phyloP scores from a whole-genome alignment of 1,284 basidiomycete species.

The Agroathelia rolfsii region DNA sequence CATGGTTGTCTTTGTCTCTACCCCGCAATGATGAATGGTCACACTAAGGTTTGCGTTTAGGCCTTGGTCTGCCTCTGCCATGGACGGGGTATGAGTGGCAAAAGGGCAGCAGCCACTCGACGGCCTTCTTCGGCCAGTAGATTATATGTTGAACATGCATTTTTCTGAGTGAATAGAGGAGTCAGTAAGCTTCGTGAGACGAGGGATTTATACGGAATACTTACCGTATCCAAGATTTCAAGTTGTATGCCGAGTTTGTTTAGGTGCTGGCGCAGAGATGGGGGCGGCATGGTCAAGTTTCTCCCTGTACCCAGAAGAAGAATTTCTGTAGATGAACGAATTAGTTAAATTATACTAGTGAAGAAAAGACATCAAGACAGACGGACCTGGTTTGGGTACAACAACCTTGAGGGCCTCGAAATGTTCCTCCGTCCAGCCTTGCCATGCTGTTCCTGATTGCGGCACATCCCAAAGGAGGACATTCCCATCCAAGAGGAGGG shows the following conservation, averaged over 20 bases:
- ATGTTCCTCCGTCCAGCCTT: slow-evolving; percentile 62
- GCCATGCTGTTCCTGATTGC: slow-evolving; percentile 40
- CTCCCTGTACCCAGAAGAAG: slow-evolving; percentile 83
- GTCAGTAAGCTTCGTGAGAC: slow-evolving; percentile 3
- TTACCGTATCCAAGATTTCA: slow-evolving; percentile 90
- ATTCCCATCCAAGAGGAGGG: slow-evolving; percentile 78
- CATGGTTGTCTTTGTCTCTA: too few relatives aligned
- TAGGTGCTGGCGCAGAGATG: slow-evolving; percentile 57
- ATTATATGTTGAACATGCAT: slow-evolving; percentile 93
- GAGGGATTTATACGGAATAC: slow-evolving; percentile 19
- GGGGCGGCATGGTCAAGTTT: slow-evolving; percentile 63
- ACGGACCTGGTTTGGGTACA: slow-evolving; percentile 77
- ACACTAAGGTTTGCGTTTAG: slow-evolving; percentile 7
- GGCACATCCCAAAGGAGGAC: slow-evolving; percentile 90
- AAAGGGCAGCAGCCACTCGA: slow-evolving; percentile 80
- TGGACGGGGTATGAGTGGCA: slow-evolving; percentile 47
- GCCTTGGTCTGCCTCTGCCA: slow-evolving; percentile 27
- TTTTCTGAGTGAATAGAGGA: slow-evolving; percentile 67
- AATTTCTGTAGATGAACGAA: slow-evolving; percentile 52
- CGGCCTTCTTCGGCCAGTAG: slow-evolving; percentile 87
- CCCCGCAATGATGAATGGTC: too few relatives aligned
- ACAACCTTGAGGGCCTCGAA: slow-evolving; percentile 78
- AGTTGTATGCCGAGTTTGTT: slow-evolving; percentile 78
- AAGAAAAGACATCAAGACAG: not conserved
- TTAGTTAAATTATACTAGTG: not conserved